These are phyloP conservation scores for Senecio squalidus DNA, from an alignment of 140 eudicot genomes.

Conservation along the genomic window DNA sequence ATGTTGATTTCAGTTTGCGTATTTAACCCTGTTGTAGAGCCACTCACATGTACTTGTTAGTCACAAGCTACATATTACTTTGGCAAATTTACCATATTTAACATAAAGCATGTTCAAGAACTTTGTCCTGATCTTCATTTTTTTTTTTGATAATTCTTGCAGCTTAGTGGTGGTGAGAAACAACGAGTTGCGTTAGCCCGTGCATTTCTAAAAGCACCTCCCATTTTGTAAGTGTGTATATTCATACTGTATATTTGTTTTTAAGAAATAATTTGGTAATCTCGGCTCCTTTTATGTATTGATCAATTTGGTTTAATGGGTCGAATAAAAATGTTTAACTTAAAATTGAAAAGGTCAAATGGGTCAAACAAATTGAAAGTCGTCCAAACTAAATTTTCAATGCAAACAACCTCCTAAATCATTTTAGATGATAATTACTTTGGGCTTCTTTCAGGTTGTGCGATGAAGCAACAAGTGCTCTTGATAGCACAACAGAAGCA, in stretches of 20 bases:
- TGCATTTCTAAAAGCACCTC: constrained; percentile 85
- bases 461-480: constrained; percentile 98
- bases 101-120: too few species aligned
- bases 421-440: background rate
- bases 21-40: background rate
- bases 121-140: background rate
- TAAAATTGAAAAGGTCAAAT: background rate
- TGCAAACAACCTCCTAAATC: background rate
- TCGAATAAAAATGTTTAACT: background rate
- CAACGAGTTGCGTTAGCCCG: constrained; percentile 95
- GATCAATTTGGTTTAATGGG: background rate
- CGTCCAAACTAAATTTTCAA: background rate
- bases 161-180: constrained; percentile 99
- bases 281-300: background rate
- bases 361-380: background rate
- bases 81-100: background rate
- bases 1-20: too few species aligned
- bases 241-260: constrained; percentile 1
- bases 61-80: background rate
- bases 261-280: too few species aligned
- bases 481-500: constrained; percentile 83
- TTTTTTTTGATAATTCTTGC: constrained; percentile 12
- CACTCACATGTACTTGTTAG: background rate
- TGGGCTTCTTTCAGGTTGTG: constrained; percentile 35
- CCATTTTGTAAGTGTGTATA: constrained; percentile 54